Evolutionary conservation across 2,329 filamentous ascomycete genomes (phyloP).

Genomic region (Trichoderma simmonsii): DNA sequence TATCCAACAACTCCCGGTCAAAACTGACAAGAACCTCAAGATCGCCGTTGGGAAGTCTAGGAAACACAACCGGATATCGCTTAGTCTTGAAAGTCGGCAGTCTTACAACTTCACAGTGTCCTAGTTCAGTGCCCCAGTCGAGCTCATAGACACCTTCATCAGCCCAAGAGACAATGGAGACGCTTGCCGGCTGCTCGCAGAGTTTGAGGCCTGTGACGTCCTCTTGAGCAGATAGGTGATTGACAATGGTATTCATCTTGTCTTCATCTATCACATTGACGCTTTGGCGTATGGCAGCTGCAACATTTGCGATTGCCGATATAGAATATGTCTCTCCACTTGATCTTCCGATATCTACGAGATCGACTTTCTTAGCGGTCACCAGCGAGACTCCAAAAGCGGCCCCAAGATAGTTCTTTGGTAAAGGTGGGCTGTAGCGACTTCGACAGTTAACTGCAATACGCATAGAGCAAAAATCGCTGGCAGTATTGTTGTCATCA

Average conservation of each 20-base stretch:
- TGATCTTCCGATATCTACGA: background rate
- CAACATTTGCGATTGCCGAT: background rate
- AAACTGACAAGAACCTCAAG: constrained; percentile 9
- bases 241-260: background rate
- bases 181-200: background rate
- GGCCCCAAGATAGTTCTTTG: background rate
- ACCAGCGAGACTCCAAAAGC: constrained; percentile 3
- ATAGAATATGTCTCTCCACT: background rate
- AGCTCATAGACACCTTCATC: constrained; percentile 10
- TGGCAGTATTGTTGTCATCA: background rate
- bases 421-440: background rate
- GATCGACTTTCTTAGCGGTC: background rate
- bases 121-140: constrained; percentile 2
- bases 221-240: background rate
- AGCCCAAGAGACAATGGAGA: constrained; percentile 7
- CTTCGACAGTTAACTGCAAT: constrained; percentile 7
- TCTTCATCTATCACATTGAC: background rate
- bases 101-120: background rate
- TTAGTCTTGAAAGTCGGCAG: constrained; percentile 2
- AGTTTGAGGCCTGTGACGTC: background rate
- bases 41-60: constrained; percentile 6
- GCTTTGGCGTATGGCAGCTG: background rate
- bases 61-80: constrained; percentile 9
- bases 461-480: background rate
- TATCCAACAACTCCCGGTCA: background rate